These are phyloP conservation scores for Mikania micrantha DNA, from an alignment of 129 eudicot genomes.

Conservation along the genomic window DNA sequence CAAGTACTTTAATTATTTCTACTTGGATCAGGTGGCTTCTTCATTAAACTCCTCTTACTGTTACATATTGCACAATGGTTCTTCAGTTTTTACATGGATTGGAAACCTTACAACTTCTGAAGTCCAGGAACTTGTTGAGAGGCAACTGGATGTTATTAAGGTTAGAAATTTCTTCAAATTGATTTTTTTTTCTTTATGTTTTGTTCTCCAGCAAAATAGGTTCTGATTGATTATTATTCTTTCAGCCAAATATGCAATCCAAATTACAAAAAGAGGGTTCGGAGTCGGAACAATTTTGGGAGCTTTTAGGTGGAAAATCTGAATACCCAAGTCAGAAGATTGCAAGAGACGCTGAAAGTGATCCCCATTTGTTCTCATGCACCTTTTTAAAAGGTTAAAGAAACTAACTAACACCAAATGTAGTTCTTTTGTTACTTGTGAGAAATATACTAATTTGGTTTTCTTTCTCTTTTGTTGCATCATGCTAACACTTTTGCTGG, in stretches of 20 bases:
- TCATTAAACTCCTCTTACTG: conserved; percentile 86
- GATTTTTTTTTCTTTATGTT: neutral
- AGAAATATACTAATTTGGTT: conserved; percentile 21
- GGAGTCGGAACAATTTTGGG: conserved; percentile 88
- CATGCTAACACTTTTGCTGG: conserved; percentile 26
- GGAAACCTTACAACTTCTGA: conserved; percentile 75
- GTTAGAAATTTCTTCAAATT: conserved; percentile 24
- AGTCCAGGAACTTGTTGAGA: conserved; percentile 92
- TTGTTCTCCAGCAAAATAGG: neutral
- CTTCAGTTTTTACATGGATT: conserved; percentile 69
- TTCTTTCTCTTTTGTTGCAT: conserved; percentile 15
- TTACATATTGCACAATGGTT: conserved; percentile 75
- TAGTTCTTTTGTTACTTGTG: conserved; percentile 5
- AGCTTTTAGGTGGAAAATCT: conserved; percentile 72
- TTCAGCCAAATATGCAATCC: conserved; percentile 86
- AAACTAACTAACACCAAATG: neutral
- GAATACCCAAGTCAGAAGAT: conserved; percentile 83
- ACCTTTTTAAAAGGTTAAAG: conserved; percentile 52
- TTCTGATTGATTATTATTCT: neutral
- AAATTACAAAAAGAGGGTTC: conserved; percentile 76
- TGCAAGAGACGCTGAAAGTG: conserved; percentile 65
- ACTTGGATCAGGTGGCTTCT: conserved; percentile 59
- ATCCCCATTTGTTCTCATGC: conserved; percentile 91
- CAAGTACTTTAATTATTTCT: neutral
- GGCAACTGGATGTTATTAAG: conserved; percentile 85